phyloP scores from a whole-genome alignment of 306 rosid species.

The Clitoria ternatea region DNA sequence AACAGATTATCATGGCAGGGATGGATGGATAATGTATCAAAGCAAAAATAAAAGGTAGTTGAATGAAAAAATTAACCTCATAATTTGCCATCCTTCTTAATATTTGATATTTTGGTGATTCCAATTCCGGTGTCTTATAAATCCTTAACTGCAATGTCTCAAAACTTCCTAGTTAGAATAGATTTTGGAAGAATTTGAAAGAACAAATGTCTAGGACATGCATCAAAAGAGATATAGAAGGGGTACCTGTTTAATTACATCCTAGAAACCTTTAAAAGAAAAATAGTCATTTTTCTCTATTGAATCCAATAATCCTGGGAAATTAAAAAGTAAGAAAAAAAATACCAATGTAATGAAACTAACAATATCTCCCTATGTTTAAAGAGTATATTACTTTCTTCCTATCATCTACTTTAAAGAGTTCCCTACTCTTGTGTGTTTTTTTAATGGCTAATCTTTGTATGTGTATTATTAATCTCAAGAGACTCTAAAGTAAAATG shows the following conservation, averaged over 20 bases:
- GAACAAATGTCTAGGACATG: neutral
- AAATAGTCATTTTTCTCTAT: constrained; percentile 71
- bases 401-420: no score
- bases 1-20: neutral
- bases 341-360: neutral
- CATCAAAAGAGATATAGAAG: neutral
- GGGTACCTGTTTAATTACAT: constrained; percentile 74
- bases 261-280: constrained; percentile 76
- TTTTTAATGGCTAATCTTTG: no score
- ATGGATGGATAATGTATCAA: neutral
- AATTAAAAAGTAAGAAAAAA: constrained; percentile 3
- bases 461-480: no score
- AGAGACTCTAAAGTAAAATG: no score
- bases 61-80: constrained; percentile 51
- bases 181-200: neutral
- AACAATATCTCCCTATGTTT: neutral
- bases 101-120: constrained; percentile 75
- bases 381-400: no score
- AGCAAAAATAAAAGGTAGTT: neutral
- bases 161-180: neutral
- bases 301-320: constrained; percentile 86
- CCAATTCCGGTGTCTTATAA: constrained; percentile 86
- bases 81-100: constrained; percentile 65
- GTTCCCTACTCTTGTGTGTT: no score
- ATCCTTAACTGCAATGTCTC: constrained; percentile 57